Conservation (phyloP, 305 asterid species). For the Fraxinus dipetala region DNA sequence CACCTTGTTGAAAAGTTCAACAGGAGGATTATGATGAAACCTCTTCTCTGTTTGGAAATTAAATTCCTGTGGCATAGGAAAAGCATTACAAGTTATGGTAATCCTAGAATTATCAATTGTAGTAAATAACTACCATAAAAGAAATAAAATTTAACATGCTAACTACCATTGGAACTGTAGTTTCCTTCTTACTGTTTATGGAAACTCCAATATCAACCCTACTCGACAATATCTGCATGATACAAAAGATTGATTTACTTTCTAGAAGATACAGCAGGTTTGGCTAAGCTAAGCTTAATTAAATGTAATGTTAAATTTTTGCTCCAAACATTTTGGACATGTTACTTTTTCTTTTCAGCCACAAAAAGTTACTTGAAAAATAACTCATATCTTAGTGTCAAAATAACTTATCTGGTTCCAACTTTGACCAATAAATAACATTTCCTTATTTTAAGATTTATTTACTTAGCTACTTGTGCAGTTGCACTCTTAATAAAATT, state of each 20-base stretch:
- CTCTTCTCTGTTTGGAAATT: conserved; percentile 69
- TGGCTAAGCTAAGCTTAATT: not conserved
- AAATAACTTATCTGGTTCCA: not conserved
- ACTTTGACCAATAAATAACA: not conserved
- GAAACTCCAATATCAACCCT: conserved; percentile 80
- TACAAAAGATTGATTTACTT: not conserved
- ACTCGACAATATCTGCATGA: conserved; percentile 67
- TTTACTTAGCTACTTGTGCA: not conserved
- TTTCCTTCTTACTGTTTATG: conserved; percentile 60
- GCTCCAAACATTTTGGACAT: not conserved
- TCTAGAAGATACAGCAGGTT: not conserved
- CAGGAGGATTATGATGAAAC: conserved; percentile 58
- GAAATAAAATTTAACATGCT: conserved; percentile 12
- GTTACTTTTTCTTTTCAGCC: not conserved
- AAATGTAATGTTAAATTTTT: not conserved
- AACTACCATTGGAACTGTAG: conserved; percentile 71
- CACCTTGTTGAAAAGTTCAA: conserved; percentile 79
- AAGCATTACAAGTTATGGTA: conserved; percentile 5
- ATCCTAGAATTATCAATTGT: conserved; percentile 9
- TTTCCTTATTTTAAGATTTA: not conserved
- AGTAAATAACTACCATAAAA: not conserved
- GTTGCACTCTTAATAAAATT: not conserved
- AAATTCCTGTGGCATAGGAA: conserved; percentile 57
- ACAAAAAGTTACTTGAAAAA: not conserved
- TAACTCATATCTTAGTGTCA: not conserved